Evolutionary conservation across 441 rosid genomes (phyloP), one percentile per base, ranked within the genome.

Genomic region (Jatropha multifida): DNA sequence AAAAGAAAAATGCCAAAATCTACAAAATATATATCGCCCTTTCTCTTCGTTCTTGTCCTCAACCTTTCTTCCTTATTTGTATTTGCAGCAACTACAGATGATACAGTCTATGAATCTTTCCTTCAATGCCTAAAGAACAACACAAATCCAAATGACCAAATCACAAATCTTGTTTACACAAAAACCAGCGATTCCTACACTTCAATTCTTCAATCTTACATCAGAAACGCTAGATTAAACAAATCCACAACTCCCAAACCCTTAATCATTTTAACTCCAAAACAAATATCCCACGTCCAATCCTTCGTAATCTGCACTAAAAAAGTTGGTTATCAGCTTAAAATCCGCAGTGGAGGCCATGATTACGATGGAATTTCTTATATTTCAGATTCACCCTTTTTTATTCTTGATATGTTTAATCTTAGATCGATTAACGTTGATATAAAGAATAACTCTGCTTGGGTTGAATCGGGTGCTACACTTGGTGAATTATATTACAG

Each of bases 341-440:
- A 86, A 65, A 86, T 87, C 73, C 83, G 94, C 2, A 90, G 97
- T 46, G 95, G 92, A 0, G 97, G 92, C 10, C 97, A 90, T 40
- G 97, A 92, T 60, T 89, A 81, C 52, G 94, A 88, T 3, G 97
- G 94, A 17, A 68, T 89, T 38, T 92, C 94, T 1, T 92, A 88
- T 72, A 67, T 80, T 61, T 84, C 88, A 32, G 76, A 78, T 12
- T 18, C 40, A 15, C 91, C 87, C 4, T 88, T 89, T 62, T 73
- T 90, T 72, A 64, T 92, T 14, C 85, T 90, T 27, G 94, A 90
- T 75, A 49, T 92, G 84, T 82, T 85, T 14, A 85, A 84, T 69
- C 52, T 90, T 14, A 81, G 89, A 0, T 78, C 79, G 0, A 69
- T 23, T 6, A 38, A 72, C 12, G 66, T 92, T 15, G 72, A 87